Evolutionary conservation across 179 eudicot genomes (phyloP).

Genomic region (Beta macrorhiza): DNA sequence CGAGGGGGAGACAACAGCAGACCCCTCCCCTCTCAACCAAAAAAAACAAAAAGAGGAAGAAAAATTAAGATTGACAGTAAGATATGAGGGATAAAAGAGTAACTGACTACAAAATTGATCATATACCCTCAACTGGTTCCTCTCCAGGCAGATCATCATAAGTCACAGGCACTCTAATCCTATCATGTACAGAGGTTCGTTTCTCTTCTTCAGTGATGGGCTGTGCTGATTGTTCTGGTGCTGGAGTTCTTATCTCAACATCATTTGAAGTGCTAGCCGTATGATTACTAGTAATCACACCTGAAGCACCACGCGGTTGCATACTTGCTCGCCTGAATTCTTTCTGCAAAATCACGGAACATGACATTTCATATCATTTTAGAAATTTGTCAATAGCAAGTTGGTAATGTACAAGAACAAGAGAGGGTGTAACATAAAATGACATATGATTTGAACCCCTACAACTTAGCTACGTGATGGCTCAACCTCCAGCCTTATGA

Average conservation of each 20-base stretch:
- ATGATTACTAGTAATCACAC: constrained; percentile 14
- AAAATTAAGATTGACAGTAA: too few species aligned
- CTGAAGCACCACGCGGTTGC: constrained; percentile 1
- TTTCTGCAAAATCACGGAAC: constrained; percentile 42
- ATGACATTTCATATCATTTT: neutral
- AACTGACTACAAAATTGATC: neutral
- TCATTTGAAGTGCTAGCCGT: neutral
- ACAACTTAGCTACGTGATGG: too few species aligned
- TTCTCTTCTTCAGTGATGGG: neutral
- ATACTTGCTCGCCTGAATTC: constrained; percentile 48
- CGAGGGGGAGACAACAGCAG: too few species aligned
- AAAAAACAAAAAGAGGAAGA: too few species aligned
- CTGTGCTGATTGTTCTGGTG: neutral
- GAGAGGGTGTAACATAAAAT: neutral
- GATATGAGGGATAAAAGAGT: too few species aligned
- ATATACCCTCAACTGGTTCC: neutral
- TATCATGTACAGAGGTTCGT: constrained; percentile 8
- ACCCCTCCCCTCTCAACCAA: too few species aligned
- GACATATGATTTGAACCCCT: too few species aligned
- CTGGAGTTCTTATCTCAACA: neutral
- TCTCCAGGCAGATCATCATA: constrained; percentile 15
- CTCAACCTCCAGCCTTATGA: too few species aligned
- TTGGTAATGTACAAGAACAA: neutral
- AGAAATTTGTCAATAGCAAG: neutral
- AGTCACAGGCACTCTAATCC: constrained; percentile 17